Evolutionary conservation across 164 flowering plant species (phyloP), one percentile per base, ranked within the genome.

Genomic region (Chloranthus sessilifolius): DNA sequence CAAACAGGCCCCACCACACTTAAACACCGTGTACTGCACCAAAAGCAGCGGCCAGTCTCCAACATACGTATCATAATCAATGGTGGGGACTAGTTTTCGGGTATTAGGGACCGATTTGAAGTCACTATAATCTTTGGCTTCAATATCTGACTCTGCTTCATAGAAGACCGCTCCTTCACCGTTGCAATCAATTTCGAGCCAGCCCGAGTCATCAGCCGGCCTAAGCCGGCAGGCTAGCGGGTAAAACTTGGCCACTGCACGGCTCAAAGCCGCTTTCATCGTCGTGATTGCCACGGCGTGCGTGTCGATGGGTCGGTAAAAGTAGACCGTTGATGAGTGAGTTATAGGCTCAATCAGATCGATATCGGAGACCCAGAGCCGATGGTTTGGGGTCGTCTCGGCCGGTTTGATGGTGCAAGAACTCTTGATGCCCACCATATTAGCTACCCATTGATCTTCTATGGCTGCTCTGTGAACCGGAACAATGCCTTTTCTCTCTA

Each of bases 1-100:
- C 2, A 79, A 42, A 39, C 67, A 28, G 22, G 71, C 16, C 0
- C 78, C 81, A n/a, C 82, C 81, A 48, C 82, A 78, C 1, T 46
- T 30, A 54, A 78, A 78, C 35, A 2, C 56, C 0, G 88, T 81
- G 24, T 75, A 47, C 49, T 81, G 81, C 49, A 54, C 75, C 2
- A 68, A 23, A 5, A 77, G 25, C 36, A 75, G 8, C 0, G 86
- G 86, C 1, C 67, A 35, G 9, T 74, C 72, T 5, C 59, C 17
- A 15, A 75, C 34, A 2, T 71, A 62, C 22, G 44, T 31, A 15
- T 14, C 22, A 20, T 35, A 35, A 10, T 35, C 38, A 4, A 35
- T 11, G 38, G 10, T 4, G n/a, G 38, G 38, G 14, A 35, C 38
- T 7, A 35, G 38, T 12, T 11, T 4, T 35, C 38, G 10, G 12